Conservation (phyloP, 1,139 yeast species). For the Hyphopichia fennica region DNA sequence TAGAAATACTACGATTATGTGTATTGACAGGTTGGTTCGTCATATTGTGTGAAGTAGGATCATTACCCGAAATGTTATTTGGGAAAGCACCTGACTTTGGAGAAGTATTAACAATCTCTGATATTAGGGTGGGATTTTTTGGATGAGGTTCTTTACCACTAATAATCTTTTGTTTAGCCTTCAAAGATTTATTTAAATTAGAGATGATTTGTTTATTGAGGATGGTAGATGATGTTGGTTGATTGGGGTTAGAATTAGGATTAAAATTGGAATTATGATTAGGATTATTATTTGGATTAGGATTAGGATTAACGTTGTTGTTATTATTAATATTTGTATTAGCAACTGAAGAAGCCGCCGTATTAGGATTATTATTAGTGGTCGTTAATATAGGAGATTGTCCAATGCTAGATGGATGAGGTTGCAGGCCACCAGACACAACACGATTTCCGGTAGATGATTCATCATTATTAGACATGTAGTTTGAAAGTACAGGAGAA, state of each 20-base stretch:
- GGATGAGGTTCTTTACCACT: conserved; percentile 39
- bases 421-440: not conserved
- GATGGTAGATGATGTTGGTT: conserved; percentile 10
- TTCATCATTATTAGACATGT: not conserved
- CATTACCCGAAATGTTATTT: conserved; percentile 10
- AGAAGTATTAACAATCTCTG: conserved; percentile 37
- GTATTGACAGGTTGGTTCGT: not conserved
- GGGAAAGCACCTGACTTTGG: conserved; percentile 32
- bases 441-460: not conserved
- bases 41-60: not conserved
- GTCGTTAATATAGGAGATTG: not conserved
- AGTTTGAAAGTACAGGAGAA: not conserved
- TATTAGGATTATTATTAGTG: conserved; percentile 1
- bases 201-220: conserved; percentile 33
- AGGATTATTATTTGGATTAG: not conserved
- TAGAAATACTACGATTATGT: not conserved
- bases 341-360: not conserved
- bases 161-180: conserved; percentile 43
- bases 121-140: conserved; percentile 31
- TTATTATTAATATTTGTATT: not conserved
- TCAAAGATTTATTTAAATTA: conserved; percentile 39
- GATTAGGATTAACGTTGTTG: too few relatives aligned
- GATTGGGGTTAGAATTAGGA: conserved; percentile 4
- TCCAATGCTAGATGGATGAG: not conserved
- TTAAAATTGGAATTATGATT: not conserved